Evolutionary conservation across 352 stramenopile species (phyloP).

Genomic region (Thalassiosira livingstoniorum): DNA sequence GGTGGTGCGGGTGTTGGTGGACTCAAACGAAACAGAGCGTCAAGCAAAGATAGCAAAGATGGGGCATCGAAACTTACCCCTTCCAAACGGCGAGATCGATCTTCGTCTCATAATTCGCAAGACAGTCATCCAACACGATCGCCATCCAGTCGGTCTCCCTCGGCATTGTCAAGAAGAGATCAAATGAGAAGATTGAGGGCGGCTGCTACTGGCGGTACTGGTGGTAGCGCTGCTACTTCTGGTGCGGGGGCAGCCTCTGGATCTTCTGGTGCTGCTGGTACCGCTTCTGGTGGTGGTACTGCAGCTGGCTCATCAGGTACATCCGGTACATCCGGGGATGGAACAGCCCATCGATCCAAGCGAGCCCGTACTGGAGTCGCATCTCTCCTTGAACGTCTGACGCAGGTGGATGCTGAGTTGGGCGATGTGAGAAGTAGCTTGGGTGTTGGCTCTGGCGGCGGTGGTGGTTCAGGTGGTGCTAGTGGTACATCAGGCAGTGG

Average conservation of each 20-base stretch:
- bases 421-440: not conserved
- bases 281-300: not conserved
- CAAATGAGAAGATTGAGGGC: too few relatives aligned
- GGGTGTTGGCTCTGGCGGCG: not conserved
- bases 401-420: not conserved
- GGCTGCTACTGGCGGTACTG: too few relatives aligned
- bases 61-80: not conserved
- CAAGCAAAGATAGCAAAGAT: not conserved
- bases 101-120: conserved; percentile 10
- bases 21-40: not conserved
- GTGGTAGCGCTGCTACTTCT: too few relatives aligned
- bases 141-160: not conserved
- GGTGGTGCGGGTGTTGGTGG: conserved; percentile 5
- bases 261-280: not conserved
- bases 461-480: not conserved
- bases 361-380: not conserved
- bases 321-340: not conserved
- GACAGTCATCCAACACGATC: conserved; percentile 16
- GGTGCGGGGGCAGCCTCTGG: too few relatives aligned
- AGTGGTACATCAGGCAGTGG: not conserved
- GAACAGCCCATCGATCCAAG: not conserved
- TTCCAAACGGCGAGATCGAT: conserved; percentile 18
- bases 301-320: not conserved
- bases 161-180: not conserved
- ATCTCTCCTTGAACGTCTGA: conserved; percentile 15